Conservation (phyloP, 176 grass and related monocot species). For the Rhynchospora tenuis region DNA sequence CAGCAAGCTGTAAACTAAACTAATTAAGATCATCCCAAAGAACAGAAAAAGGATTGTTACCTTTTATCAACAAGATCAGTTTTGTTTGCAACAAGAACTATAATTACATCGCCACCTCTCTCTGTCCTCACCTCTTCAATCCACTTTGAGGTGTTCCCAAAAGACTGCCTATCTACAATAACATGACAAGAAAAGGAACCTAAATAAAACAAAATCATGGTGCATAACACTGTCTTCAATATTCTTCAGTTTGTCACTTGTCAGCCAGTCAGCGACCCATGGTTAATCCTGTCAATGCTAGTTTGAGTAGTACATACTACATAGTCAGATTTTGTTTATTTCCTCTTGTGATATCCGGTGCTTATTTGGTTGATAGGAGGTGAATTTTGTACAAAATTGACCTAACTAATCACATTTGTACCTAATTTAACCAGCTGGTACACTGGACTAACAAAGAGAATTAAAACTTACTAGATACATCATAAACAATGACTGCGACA, state of each 20-base stretch:
- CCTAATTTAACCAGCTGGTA: no score
- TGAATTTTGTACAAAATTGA: background rate
- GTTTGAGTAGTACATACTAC: background rate
- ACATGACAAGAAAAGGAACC: background rate
- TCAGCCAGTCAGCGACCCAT: no score
- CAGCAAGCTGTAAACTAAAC: background rate
- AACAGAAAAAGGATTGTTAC: slow-evolving; percentile 15
- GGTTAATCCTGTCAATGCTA: background rate
- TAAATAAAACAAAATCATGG: background rate
- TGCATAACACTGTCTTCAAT: background rate
- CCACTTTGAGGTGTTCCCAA: slow-evolving; percentile 33
- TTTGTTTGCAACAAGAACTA: slow-evolving; percentile 48
- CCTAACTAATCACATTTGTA: background rate
- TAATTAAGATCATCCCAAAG: background rate
- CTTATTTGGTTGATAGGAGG: background rate
- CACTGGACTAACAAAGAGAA: background rate
- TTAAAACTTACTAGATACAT: slow-evolving; percentile 38
- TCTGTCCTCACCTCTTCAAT: slow-evolving; percentile 42
- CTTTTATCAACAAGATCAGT: slow-evolving; percentile 48
- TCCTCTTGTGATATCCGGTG: background rate
- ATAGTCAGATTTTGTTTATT: background rate
- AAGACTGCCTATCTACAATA: slow-evolving; percentile 36
- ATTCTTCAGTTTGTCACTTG: background rate
- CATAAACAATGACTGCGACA: slow-evolving; percentile 34
- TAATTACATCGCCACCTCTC: slow-evolving; percentile 44